Conservation (phyloP, 1,284 basidiomycete genomes). For the Phellinidium pouzarii region DNA sequence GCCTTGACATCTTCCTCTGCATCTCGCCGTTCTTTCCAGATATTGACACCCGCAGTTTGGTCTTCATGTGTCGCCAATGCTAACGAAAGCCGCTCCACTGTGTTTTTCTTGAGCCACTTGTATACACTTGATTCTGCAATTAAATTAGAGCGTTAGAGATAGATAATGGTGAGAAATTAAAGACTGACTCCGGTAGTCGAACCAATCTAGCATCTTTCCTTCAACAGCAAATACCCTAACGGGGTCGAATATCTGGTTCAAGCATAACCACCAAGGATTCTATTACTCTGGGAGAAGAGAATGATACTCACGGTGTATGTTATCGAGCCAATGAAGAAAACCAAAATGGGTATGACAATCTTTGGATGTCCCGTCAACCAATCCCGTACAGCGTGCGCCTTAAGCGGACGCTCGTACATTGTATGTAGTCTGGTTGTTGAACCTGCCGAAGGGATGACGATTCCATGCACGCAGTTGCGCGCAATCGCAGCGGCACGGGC, state of each 20-base stretch:
- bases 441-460: slow-evolving; percentile 33
- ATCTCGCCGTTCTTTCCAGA: slow-evolving; percentile 80
- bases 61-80: slow-evolving; percentile 17
- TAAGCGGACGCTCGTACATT: slow-evolving; percentile 69
- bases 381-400: slow-evolving; percentile 70
- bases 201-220: slow-evolving; percentile 78
- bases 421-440: slow-evolving; percentile 54
- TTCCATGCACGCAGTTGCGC: slow-evolving; percentile 80
- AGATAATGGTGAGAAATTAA: neutral
- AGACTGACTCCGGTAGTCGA: slow-evolving; percentile 59
- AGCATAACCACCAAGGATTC: neutral
- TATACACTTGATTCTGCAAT: slow-evolving; percentile 52
- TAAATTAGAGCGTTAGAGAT: neutral
- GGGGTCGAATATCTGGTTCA: slow-evolving; percentile 78
- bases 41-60: slow-evolving; percentile 12
- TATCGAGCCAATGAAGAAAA: slow-evolving; percentile 84
- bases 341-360: slow-evolving; percentile 77
- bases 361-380: slow-evolving; percentile 86
- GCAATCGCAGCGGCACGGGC: slow-evolving; percentile 74
- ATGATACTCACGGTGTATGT: slow-evolving; percentile 72
- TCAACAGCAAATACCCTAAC: slow-evolving; percentile 82
- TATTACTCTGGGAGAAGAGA: slow-evolving; percentile 20
- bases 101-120: slow-evolving; percentile 59
- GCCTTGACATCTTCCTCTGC: slow-evolving; percentile 62
- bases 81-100: slow-evolving; percentile 44